Evolutionary conservation across 129 eudicot genomes (phyloP), one percentile per base, ranked within the genome.

Genomic region (Flaveria brownii): DNA sequence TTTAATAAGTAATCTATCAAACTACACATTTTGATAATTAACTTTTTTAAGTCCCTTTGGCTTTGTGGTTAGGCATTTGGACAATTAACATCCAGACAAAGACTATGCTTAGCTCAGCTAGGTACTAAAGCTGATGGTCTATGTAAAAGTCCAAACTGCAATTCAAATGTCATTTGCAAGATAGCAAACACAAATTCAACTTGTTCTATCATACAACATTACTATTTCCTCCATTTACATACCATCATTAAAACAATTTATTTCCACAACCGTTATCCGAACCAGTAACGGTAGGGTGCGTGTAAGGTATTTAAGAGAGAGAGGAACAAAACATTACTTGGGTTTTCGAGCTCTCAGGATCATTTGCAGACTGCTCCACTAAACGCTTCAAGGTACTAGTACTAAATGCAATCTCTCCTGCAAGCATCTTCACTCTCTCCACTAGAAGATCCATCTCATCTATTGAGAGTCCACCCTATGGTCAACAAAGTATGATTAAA

Each of bases 401-500:
- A 78, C 89, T 86, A 82, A 95, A 88, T 39, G 99, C 99, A 78
- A 91, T 95, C 87, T 95, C 99, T 22, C 97, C 97, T 54, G 97
- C 97, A 70, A 95, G 96, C 99, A 95, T 91, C 80, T 95, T 95
- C 60, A 91, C 99, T 86, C 93, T 96, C 88, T 95, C 99, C 77
- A 82, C 95, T 17, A 89, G 87, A 69, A 95, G 96, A 83, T 95
- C 97, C 91, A 86, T 89, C 84, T 95, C 92, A 86, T 95, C 99
- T 41, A 83, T 68, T 47, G 91, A 71, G 62, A 91, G 80, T 42
- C 87, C 96, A 63, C 84, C 96, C 99, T 95, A 71, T 73, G 57
- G 68, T 77, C 36, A 72, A 77, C 71, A 18, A 49, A 49, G n/a
- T 22, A 59, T 20, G 72, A 82, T 13, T 41, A 20, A 70, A 41